Percentiles rank a stretch among this genome's conserved stretches.
These are phyloP conservation scores for Hypoxylon perforatum DNA, from an alignment of 495 filamentous ascomycete species.

Conservation along the genomic window DNA sequence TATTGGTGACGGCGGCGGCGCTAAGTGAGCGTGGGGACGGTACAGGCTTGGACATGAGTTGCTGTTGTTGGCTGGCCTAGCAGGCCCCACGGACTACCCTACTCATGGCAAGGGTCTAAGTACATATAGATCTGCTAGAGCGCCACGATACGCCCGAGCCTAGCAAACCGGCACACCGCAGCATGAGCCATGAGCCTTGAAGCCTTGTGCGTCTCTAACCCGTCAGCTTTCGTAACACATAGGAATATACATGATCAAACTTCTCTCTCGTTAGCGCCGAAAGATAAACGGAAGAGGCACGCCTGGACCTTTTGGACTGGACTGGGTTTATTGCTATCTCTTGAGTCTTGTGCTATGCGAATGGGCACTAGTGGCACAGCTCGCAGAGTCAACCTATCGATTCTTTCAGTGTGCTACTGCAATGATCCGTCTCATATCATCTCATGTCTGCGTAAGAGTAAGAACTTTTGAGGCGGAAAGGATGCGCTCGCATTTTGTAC, in stretches of 20 bases:
- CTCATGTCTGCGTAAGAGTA: background rate
- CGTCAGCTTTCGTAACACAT: background rate
- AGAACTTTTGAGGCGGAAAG: slow-evolving; percentile 14
- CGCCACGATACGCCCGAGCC: too few species aligned
- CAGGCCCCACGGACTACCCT: slow-evolving; percentile 8
- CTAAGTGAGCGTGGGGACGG: slow-evolving; percentile 36
- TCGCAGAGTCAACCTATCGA: background rate
- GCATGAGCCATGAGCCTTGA: too few species aligned
- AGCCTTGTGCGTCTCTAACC: background rate
- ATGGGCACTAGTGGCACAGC: background rate
- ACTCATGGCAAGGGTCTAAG: slow-evolving; percentile 13
- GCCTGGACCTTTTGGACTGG: slow-evolving; percentile 1
- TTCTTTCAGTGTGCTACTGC: background rate
- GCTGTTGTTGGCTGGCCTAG: background rate
- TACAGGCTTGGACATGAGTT: background rate
- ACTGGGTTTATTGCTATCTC: background rate
- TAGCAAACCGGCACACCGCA: slow-evolving; percentile 5
- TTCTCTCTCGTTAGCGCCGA: background rate
- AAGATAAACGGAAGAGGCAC: background rate
- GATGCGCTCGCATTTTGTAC: slow-evolving; percentile 34
- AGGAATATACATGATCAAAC: background rate
- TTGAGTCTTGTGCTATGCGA: background rate
- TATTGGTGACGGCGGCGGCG: slow-evolving; percentile 33
- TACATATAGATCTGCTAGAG: background rate
- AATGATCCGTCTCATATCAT: background rate